Percentiles rank a stretch among this genome's conserved stretches.
phyloP scores from a whole-genome alignment of 2,329 filamentous ascomycete genomes.

The Fusarium siculi region DNA sequence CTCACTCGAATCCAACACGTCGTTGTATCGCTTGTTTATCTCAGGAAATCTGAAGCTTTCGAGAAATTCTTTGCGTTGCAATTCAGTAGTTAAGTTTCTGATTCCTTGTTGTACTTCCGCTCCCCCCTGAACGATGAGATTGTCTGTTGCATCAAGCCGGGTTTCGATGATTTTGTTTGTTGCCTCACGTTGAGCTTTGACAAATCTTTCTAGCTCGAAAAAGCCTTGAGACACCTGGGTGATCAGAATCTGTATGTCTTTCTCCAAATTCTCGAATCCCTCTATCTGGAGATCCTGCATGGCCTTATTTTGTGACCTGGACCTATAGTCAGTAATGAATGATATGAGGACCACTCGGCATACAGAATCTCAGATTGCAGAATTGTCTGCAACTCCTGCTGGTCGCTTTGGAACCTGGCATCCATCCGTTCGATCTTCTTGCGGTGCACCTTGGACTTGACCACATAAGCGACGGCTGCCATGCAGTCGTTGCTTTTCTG shows the following conservation, averaged over 20 bases:
- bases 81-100: background rate
- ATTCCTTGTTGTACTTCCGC: rapidly evolving
- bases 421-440: slow-evolving; percentile 10
- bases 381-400: slow-evolving; percentile 2
- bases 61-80: background rate
- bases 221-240: background rate
- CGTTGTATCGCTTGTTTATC: slow-evolving; percentile 5
- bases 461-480: background rate
- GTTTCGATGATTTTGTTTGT: background rate
- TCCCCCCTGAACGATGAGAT: rapidly evolving
- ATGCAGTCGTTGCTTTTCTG: background rate
- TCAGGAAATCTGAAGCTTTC: slow-evolving; percentile 1
- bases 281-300: background rate
- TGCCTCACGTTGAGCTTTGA: background rate
- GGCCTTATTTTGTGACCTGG: background rate
- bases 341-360: background rate
- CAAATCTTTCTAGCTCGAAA: rapidly evolving
- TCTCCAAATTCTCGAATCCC: background rate
- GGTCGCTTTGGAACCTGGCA: background rate
- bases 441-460: background rate
- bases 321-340: rapidly evolving
- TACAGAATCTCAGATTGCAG: slow-evolving; percentile 3
- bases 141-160: background rate
- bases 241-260: background rate
- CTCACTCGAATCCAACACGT: background rate